These are phyloP conservation scores for Taphrina wiesneri DNA, from an alignment of 1,139 yeast genomes.

Conservation along the genomic window DNA sequence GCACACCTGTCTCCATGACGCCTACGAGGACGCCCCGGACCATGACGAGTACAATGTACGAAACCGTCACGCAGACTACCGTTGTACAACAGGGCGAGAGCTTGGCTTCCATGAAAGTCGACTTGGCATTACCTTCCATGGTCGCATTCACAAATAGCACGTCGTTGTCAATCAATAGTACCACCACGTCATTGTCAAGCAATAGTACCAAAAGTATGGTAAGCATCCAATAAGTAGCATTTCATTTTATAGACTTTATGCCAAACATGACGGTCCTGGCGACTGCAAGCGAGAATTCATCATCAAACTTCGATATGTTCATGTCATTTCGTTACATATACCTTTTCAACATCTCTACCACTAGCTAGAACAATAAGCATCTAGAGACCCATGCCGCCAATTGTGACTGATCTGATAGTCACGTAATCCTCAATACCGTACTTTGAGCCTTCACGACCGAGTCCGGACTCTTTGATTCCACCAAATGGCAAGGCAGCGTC, in stretches of 20 bases:
- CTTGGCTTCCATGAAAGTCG: slow-evolving; percentile 3
- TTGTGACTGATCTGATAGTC: slow-evolving; percentile 68
- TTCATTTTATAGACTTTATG: not conserved
- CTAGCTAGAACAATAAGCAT: too few species aligned
- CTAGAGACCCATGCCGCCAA: slow-evolving; percentile 42
- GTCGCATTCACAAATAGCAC: not conserved
- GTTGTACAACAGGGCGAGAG: not conserved
- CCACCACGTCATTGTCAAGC: not conserved
- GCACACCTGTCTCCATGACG: not conserved
- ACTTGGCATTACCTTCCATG: not conserved
- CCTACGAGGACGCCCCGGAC: not conserved
- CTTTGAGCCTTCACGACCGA: slow-evolving; percentile 75
- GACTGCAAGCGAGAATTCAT: not conserved
- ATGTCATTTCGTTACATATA: not conserved
- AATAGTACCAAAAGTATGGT: too few species aligned
- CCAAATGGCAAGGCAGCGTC: slow-evolving; percentile 79
- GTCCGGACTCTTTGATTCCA: slow-evolving; percentile 74
- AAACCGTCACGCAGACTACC: not conserved
- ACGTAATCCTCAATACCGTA: slow-evolving; percentile 66
- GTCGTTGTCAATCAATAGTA: not conserved
- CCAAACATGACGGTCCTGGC: not conserved
- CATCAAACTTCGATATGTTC: not conserved
- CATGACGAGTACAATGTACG: not conserved
- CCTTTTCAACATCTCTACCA: not conserved
- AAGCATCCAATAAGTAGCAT: not conserved